Evolutionary conservation across 306 rosid genomes (phyloP).

Genomic region (Vicia villosa): DNA sequence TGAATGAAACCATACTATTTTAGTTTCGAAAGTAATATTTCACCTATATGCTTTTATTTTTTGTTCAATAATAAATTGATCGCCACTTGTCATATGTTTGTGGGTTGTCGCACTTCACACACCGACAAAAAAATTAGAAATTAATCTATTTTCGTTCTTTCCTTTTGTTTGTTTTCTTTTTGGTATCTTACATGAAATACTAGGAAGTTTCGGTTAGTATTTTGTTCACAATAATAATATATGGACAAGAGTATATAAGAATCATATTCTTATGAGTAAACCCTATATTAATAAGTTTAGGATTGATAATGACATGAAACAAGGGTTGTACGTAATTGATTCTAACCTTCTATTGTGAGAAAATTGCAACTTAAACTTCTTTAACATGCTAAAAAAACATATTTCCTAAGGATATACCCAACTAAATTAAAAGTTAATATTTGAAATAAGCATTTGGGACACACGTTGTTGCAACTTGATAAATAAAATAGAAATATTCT

Average conservation of each 20-base stretch:
- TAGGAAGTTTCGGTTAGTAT: background rate
- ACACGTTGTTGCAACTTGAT: too few species aligned
- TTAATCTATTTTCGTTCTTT: background rate
- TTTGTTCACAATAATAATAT: background rate
- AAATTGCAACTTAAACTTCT: too few species aligned
- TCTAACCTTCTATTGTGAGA: too few species aligned
- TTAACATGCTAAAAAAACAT: too few species aligned
- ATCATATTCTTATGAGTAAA: too few species aligned
- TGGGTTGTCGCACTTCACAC: conserved; percentile 18
- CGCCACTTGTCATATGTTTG: conserved; percentile 5
- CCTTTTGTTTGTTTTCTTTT: background rate
- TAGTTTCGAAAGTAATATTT: conserved; percentile 12
- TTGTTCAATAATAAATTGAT: background rate
- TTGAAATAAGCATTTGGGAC: too few species aligned
- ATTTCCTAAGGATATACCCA: too few species aligned
- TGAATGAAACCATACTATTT: background rate
- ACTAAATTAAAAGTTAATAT: too few species aligned
- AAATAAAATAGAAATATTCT: too few species aligned
- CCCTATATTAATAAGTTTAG: too few species aligned
- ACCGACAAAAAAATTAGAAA: conserved; percentile 46
- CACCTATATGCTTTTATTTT: conserved; percentile 8
- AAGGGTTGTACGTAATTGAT: too few species aligned
- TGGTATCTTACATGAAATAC: background rate
- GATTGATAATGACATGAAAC: too few species aligned
- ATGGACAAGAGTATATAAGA: background rate